Base-by-base conservation (phyloP, 768 basidiomycete genomes). In the Tulasnella sp. region DNA sequence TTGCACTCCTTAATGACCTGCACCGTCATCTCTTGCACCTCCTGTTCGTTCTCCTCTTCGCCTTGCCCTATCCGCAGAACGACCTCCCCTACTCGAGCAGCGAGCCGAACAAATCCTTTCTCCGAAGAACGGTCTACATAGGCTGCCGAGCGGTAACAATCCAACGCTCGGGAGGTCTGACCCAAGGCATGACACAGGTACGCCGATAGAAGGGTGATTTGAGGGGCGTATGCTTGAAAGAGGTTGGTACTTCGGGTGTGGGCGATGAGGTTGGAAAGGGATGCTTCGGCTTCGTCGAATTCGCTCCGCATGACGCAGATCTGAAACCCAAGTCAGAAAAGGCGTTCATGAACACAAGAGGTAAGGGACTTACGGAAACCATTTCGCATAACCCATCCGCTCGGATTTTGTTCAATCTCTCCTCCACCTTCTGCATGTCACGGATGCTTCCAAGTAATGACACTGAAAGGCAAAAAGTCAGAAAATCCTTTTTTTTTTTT, bases 381-480 rank as follows among this genome's bases (percentile, higher is more conserved):
- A 94, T 87, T 83, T 95, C 94, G 81, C 91, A 92, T 58, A 93
- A 84, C 80, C 94, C 84, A 82, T 95, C 93, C 0, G 92, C 93
- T 81, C 91, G 92, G 69, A 95, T 89, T 77, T 88, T 89, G n/a
- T 88, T 87, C 81, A 93, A 87, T 46, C 88, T 86, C 24, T 86
- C 84, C 50, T 90, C 89, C 1, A 91, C 84, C 48, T 87, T 88
- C 16, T 87, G 85, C 0, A 90, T 86, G 77, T 93, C 92, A 85
- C 85, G 11, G 87, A 83, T 50, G 89, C 89, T 0, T 90, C 88
- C 90, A 91, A 93, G 7, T 85, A 50, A 80, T 0, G 91, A 89
- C 34, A 92, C 92, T 93, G 28, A 22, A 24, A 44, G 6, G 58
- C 0, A 48, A 40, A 74, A 58, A 37, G 50, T 37, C 41, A 54